phyloP scores from a whole-genome alignment of 2,329 filamentous ascomycete genomes.

The Cadophora malorum region DNA sequence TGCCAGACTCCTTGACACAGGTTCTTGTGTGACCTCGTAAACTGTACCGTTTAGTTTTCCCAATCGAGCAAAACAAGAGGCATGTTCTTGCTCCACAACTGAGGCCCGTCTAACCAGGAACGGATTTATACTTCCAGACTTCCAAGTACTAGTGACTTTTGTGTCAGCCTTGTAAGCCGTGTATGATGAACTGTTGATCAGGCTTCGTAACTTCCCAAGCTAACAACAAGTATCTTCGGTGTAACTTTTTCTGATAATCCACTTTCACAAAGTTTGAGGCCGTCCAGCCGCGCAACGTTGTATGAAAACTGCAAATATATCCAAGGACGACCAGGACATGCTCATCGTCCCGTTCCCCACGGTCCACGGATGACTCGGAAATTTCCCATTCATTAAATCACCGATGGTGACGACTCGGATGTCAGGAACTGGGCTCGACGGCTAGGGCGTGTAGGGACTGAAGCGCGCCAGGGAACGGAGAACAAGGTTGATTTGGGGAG shows the following conservation, averaged over 20 bases:
- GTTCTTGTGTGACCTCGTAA: conserved; percentile 9
- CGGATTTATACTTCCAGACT: conserved; percentile 6
- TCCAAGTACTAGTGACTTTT: not conserved
- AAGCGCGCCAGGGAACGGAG: conserved; percentile 21
- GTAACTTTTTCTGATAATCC: conserved; percentile 22
- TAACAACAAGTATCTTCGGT: conserved; percentile 24
- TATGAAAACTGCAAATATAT: conserved; percentile 6
- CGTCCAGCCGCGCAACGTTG: conserved; percentile 12
- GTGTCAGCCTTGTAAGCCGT: conserved; percentile 11
- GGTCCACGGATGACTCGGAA: conserved; percentile 21
- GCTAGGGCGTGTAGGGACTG: conserved; percentile 12
- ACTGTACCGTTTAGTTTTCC: not conserved
- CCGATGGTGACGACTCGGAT: conserved; percentile 15
- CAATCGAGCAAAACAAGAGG: not conserved
- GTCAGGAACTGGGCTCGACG: conserved; percentile 1
- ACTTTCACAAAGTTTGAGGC: conserved; percentile 3
- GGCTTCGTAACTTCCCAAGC: not conserved
- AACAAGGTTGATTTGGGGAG: conserved; percentile 23
- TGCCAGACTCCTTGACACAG: not conserved
- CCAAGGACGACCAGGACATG: not conserved
- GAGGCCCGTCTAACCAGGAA: not conserved
- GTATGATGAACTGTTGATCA: not conserved
- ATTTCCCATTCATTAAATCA: conserved; percentile 24
- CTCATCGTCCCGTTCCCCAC: conserved; percentile 7
- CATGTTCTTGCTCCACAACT: not conserved